These are phyloP conservation scores for Omphalea diandra DNA, from an alignment of 441 rosid genomes.

Conservation along the genomic window DNA sequence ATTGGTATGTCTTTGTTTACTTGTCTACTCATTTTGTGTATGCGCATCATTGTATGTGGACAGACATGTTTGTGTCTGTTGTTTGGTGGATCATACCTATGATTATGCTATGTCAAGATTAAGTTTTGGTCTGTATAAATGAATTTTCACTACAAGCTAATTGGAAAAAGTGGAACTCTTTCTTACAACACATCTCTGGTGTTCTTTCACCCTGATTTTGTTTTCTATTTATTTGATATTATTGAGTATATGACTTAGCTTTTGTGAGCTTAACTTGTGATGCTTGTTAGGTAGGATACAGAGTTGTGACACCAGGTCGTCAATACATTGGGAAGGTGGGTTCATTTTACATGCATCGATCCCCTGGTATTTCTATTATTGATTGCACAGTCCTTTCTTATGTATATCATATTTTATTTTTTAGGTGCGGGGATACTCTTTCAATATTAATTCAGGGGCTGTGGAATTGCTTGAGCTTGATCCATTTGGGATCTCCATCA, in stretches of 20 bases:
- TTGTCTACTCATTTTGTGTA: background rate
- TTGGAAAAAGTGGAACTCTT: too few species aligned
- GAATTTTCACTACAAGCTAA: background rate
- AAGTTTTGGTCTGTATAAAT: background rate
- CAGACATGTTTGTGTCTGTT: background rate
- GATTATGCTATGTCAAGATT: background rate
- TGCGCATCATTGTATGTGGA: background rate
- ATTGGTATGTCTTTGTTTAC: conserved; percentile 47
- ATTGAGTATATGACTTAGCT: too few species aligned
- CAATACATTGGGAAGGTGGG: conserved; percentile 76
- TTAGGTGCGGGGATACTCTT: conserved; percentile 87
- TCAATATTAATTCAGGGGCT: conserved; percentile 72
- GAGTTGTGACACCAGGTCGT: conserved; percentile 59
- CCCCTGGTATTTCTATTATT: background rate
- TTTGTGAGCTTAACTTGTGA: conserved; percentile 24
- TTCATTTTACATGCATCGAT: conserved; percentile 6
- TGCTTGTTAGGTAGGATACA: conserved; percentile 77
- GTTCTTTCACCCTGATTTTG: too few species aligned
- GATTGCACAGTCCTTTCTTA: conserved; percentile 9
- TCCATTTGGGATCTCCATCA: conserved; percentile 79
- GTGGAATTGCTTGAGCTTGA: conserved; percentile 85
- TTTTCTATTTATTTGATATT: too few species aligned
- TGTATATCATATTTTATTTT: background rate
- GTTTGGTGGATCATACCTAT: background rate
- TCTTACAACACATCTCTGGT: background rate